These are phyloP conservation scores for Fagus sylvatica DNA, from an alignment of 306 rosid genomes.

Conservation along the genomic window DNA sequence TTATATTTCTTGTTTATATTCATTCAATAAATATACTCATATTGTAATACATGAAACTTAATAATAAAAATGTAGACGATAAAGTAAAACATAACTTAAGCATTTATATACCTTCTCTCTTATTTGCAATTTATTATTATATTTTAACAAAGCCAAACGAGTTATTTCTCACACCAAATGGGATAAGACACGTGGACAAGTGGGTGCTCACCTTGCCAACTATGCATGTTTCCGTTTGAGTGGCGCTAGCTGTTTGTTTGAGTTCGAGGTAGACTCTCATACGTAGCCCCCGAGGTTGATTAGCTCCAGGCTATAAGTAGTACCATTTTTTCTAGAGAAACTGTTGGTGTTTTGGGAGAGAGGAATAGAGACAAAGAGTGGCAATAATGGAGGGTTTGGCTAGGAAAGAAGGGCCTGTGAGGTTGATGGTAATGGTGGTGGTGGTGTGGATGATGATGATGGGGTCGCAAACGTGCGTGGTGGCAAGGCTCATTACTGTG, in stretches of 20 bases:
- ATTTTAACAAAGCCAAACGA: too few relatives aligned
- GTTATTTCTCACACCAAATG: background rate
- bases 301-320: background rate
- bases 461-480: slow-evolving; percentile 1
- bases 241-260: background rate
- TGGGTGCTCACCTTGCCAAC: background rate
- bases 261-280: background rate
- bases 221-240: background rate
- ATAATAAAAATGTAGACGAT: too few relatives aligned
- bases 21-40: too few relatives aligned
- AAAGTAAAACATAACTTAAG: too few relatives aligned
- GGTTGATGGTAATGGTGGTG: background rate
- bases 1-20: too few relatives aligned
- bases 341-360: too few relatives aligned
- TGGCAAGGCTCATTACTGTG: slow-evolving; percentile 33
- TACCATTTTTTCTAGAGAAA: background rate
- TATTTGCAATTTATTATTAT: too few relatives aligned
- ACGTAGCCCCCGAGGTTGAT: background rate
- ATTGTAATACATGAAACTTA: too few relatives aligned
- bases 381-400: slow-evolving; percentile 19
- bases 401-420: slow-evolving; percentile 1
- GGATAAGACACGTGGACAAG: background rate
- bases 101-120: too few relatives aligned
- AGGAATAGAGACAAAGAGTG: background rate
- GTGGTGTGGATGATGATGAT: background rate